Conservation (phyloP, 257 asterid species). For the Penstemon newberryi region DNA sequence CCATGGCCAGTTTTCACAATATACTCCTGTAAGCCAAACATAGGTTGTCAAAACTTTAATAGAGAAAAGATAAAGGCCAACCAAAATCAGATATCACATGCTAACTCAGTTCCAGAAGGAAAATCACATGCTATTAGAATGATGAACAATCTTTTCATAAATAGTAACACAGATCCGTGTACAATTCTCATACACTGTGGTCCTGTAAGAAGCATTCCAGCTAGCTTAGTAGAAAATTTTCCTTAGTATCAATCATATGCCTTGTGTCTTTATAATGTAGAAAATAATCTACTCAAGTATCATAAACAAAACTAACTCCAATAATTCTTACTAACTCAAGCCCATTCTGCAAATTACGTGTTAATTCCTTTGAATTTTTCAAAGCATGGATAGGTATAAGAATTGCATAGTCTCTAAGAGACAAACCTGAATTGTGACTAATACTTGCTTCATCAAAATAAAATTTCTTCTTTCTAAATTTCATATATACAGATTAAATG, state of each 20-base stretch:
- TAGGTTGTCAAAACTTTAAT: constrained; percentile 30
- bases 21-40: constrained; percentile 71
- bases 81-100: constrained; percentile 34
- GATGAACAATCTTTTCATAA: constrained; percentile 19
- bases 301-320: constrained; percentile 15
- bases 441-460: neutral
- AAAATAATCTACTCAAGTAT: constrained; percentile 25
- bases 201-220: constrained; percentile 30
- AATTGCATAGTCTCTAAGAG: neutral
- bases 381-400: neutral
- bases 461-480: neutral
- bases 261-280: constrained; percentile 27
- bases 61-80: constrained; percentile 25
- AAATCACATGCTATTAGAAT: constrained; percentile 24
- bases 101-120: constrained; percentile 19
- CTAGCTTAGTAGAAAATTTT: constrained; percentile 29
- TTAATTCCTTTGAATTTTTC: neutral
- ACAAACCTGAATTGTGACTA: neutral
- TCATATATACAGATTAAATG: neutral
- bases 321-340: neutral
- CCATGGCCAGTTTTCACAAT: constrained; percentile 81
- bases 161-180: constrained; percentile 11
- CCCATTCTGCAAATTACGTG: constrained; percentile 6
- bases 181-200: constrained; percentile 28
- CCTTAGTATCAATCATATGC: constrained; percentile 19